Percentiles rank a stretch among this genome's conserved stretches.
Evolutionary conservation across 2,329 filamentous ascomycete species (phyloP).

Genomic region (Paraphoma chrysanthemicola): DNA sequence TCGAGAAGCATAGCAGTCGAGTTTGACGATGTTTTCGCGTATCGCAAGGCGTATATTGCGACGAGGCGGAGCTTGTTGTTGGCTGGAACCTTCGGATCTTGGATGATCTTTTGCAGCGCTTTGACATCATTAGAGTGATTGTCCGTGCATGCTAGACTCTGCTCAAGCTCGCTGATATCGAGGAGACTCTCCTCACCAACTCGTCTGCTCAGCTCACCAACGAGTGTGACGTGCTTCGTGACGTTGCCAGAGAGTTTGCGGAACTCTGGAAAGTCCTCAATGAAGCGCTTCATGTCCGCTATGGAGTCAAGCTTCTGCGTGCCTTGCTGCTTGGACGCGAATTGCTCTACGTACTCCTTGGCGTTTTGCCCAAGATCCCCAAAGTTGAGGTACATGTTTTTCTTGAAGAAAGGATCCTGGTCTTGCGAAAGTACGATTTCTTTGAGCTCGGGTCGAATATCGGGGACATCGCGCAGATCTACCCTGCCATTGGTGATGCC

Average conservation of each 20-base stretch:
- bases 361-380: constrained; percentile 94
- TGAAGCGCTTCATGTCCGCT: constrained; percentile 97
- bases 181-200: constrained; percentile 86
- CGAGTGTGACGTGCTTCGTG: constrained; percentile 96
- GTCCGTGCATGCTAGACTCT: constrained; percentile 95
- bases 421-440: constrained; percentile 96
- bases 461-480: constrained; percentile 81
- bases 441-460: constrained; percentile 83
- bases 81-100: constrained; percentile 75
- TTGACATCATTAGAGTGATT: constrained; percentile 93
- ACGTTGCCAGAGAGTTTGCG: constrained; percentile 96
- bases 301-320: constrained; percentile 97
- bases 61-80: constrained; percentile 90
- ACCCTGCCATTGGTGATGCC: constrained; percentile 96
- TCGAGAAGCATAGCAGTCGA: constrained; percentile 85
- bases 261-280: constrained; percentile 98
- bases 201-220: constrained; percentile 88
- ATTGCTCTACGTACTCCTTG: constrained; percentile 98
- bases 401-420: constrained; percentile 98
- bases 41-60: constrained; percentile 92
- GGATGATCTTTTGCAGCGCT: constrained; percentile 86
- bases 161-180: constrained; percentile 97
- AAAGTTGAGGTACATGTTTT: constrained; percentile 99
- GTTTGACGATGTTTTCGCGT: constrained; percentile 85
- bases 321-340: constrained; percentile 96